Base-by-base conservation (phyloP, 225 moss, liverwort and hornwort species). In the Takakia lepidozioides region DNA sequence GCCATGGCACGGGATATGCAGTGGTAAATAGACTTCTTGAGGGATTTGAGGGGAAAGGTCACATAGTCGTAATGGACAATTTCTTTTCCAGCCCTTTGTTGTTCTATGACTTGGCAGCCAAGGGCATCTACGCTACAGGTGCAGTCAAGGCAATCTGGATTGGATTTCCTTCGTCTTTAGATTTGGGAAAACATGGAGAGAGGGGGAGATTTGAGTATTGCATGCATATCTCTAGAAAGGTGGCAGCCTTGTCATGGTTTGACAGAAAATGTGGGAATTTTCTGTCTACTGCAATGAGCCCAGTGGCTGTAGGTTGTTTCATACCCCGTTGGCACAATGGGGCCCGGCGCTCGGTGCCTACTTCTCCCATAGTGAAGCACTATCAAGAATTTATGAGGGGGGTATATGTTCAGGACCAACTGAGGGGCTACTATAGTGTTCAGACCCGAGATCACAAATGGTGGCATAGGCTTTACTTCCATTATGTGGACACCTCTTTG, bases 371-470 rank as follows among this genome's bases (percentile, higher is more conserved):
- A 2, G 4, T 46, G 11, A 21, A 25, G 3, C 46, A 46, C 13
- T 46, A 43, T 16, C 43, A 43, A 20, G 7, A 19, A 43, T 10
- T 19, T 22, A 43, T 43, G 43, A 19, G 19, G 8, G 43, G 43
- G 19, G 43, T 43, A 3, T 19, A 43, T 43, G 43, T 19, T 3
- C 19, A 8, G 3, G 43, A 43, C 19, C 43, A 43, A 19, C 10
- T 43, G n/a, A 19, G 17, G 2, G 3, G 19, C 9, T 8, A 43
- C 10, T 43, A 43, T 16, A 19, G 19, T 20, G 3, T 8, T 3
- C 46, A 46, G 27, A 25, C 8, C 21, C 46, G 46, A 3, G 46
- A 46, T 27, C 25, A 46, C 25, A 46, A 46, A 21, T 46, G 46
- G 46, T 46, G 46, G 46, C 46, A 46, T 10, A 19, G 19, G 3